These are phyloP conservation scores for Grigorovia humatica DNA, from an alignment of 805 yeast species.

Conservation along the genomic window DNA sequence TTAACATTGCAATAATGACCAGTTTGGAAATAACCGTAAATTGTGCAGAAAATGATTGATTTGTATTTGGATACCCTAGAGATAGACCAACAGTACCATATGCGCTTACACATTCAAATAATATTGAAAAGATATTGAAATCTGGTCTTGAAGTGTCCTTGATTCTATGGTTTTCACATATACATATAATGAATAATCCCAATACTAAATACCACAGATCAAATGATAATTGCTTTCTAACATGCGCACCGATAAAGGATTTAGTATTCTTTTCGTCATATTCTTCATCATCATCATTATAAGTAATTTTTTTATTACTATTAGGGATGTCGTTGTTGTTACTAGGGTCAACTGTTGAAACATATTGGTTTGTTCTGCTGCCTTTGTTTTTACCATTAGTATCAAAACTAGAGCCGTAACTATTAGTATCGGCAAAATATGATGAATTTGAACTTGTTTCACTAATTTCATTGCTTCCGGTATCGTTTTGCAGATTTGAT, in stretches of 20 bases:
- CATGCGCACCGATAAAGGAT: constrained; percentile 74
- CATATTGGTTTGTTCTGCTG: constrained; percentile 1
- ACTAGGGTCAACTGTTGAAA: neutral
- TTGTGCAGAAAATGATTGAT: constrained; percentile 63
- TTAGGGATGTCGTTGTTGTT: neutral
- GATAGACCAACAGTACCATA: constrained; percentile 96
- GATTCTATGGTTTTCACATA: constrained; percentile 67
- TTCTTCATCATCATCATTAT: neutral
- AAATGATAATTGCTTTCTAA: constrained; percentile 83
- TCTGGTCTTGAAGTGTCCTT: constrained; percentile 33
- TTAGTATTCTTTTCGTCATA: constrained; percentile 10
- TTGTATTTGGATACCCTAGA: constrained; percentile 62
- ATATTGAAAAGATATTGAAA: constrained; percentile 58
- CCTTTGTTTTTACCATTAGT: constrained; percentile 4
- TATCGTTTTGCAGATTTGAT: constrained; percentile 3
- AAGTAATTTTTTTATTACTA: neutral
- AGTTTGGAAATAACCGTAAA: constrained; percentile 69
- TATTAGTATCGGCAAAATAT: constrained; percentile 11
- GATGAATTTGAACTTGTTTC: constrained; percentile 9
- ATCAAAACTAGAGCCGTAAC: constrained; percentile 3
- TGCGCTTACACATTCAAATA: constrained; percentile 88
- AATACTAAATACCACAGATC: constrained; percentile 90
- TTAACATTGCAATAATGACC: constrained; percentile 78
- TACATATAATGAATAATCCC: constrained; percentile 77
- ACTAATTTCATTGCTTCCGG: constrained; percentile 4